Percentiles rank a stretch among this genome's conserved stretches.
Evolutionary conservation across 1,284 basidiomycete genomes (phyloP).

Genomic region (Vanrija sp.): DNA sequence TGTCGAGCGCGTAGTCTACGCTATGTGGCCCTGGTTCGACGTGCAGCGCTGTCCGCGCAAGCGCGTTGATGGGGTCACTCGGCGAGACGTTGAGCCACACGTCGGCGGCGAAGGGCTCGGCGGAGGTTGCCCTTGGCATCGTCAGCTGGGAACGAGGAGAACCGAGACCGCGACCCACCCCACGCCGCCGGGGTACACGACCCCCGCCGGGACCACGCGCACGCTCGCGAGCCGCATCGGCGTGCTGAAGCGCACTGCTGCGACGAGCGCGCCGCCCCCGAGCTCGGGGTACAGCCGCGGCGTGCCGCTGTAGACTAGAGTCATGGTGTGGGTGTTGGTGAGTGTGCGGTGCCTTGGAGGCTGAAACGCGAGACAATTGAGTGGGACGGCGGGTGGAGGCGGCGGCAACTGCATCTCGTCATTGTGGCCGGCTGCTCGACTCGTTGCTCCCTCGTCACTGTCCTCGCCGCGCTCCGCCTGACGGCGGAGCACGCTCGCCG

Average conservation of each 20-base stretch:
- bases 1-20: conserved; percentile 8
- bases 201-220: conserved; percentile 7
- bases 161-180: conserved; percentile 3
- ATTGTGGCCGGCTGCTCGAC: too few relatives aligned
- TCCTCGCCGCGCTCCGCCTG: too few relatives aligned
- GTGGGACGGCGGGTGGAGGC: too few relatives aligned
- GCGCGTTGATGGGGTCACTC: conserved; percentile 9
- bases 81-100: conserved; percentile 9
- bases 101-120: conserved; percentile 7
- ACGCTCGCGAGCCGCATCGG: conserved; percentile 7
- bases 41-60: not conserved
- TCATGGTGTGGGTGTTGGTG: not conserved
- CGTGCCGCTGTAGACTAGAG: conserved; percentile 15
- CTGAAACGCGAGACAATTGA: too few relatives aligned
- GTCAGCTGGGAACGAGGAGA: not conserved
- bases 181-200: not conserved
- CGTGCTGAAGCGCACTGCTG: conserved; percentile 6
- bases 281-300: conserved; percentile 5
- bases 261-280: not conserved
- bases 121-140: conserved; percentile 2
- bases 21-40: conserved; percentile 3
- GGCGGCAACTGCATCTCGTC: too few relatives aligned
- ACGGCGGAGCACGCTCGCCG: too few relatives aligned
- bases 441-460: too few relatives aligned
- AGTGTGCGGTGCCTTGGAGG: too few relatives aligned